phyloP scores from a whole-genome alignment of 176 grass and related monocot genomes.

The Zea mays region DNA sequence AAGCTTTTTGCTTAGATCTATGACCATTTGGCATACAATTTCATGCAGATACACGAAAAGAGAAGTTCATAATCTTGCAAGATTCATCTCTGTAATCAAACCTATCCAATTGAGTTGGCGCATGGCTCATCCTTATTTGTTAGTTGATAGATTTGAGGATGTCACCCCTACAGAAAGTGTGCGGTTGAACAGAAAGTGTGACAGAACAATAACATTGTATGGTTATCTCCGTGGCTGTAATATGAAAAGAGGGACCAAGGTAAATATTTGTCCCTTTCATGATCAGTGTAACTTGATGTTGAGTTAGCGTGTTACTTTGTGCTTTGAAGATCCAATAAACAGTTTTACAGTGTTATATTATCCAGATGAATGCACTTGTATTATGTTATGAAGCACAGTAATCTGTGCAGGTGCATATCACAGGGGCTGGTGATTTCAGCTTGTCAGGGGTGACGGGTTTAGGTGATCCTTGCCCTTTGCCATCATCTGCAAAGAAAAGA shows the following conservation, averaged over 20 bases:
- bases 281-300: conserved; percentile 16
- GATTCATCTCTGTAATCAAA: conserved; percentile 93
- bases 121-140: conserved; percentile 87
- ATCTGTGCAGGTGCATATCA: conserved; percentile 81
- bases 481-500: conserved; percentile 92
- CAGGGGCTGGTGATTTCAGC: conserved; percentile 88
- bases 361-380: neutral
- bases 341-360: conserved; percentile 9
- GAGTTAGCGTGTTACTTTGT: conserved; percentile 31
- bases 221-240: conserved; percentile 97
- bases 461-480: conserved; percentile 92
- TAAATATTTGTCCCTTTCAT: conserved; percentile 38
- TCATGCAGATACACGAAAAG: conserved; percentile 78
- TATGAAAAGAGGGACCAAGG: conserved; percentile 94
- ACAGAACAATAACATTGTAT: conserved; percentile 93
- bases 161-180: conserved; percentile 76
- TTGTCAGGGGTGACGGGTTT: conserved; percentile 76
- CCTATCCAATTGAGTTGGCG: conserved; percentile 74
- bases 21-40: neutral
- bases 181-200: conserved; percentile 74
- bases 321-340: neutral
- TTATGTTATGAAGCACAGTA: conserved; percentile 26
- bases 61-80: conserved; percentile 95
- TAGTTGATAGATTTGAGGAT: conserved; percentile 96
- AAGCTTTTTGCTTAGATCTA: neutral